phyloP scores from a whole-genome alignment of 2,329 filamentous ascomycete genomes.

The Aspergillus arachidicola region DNA sequence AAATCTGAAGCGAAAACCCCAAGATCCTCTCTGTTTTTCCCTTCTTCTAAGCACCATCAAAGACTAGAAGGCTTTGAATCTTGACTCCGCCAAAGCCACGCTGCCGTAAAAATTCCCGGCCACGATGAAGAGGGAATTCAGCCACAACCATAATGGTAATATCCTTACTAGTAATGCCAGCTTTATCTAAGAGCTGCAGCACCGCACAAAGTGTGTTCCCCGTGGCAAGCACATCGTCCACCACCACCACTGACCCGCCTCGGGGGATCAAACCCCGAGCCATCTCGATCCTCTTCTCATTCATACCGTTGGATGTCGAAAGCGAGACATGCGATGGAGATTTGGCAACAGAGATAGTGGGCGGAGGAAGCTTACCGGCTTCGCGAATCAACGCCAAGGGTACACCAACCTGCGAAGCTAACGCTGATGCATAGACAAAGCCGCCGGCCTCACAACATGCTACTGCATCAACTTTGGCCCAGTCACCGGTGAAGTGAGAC shows the following conservation, averaged over 20 bases:
- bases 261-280: conserved; percentile 43
- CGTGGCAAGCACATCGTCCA: conserved; percentile 63
- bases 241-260: conserved; percentile 53
- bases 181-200: conserved; percentile 51
- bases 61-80: conserved; percentile 59
- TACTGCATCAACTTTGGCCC: conserved; percentile 51
- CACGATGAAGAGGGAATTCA: conserved; percentile 60
- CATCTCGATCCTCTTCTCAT: conserved; percentile 54
- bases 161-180: conserved; percentile 45
- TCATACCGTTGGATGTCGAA: conserved; percentile 21
- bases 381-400: conserved; percentile 57
- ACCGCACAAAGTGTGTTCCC: conserved; percentile 59
- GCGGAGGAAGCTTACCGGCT: conserved; percentile 62
- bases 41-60: conserved; percentile 41
- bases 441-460: conserved; percentile 61
- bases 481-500: conserved; percentile 50
- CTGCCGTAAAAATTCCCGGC: conserved; percentile 50
- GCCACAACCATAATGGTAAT: conserved; percentile 57
- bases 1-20: no score
- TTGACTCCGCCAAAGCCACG: conserved; percentile 54
- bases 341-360: conserved; percentile 54
- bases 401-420: conserved; percentile 47
- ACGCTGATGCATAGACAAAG: conserved; percentile 56
- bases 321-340: conserved; percentile 58
- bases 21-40: not conserved